These are phyloP conservation scores for Dissophora ornata DNA, from an alignment of 192 early-diverging fungal species.

Conservation along the genomic window DNA sequence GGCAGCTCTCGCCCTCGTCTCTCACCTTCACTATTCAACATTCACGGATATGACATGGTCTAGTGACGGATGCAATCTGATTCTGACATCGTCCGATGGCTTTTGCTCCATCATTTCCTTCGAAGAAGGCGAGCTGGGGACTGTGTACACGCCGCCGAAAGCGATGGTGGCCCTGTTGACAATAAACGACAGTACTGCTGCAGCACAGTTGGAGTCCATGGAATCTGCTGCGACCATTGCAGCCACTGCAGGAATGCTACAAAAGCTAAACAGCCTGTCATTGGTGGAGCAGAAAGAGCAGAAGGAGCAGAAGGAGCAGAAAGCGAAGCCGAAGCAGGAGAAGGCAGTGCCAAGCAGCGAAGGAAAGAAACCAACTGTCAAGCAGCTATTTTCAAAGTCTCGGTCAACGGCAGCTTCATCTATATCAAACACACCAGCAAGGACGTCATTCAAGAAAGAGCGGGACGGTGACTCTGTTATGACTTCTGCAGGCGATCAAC, in stretches of 20 bases:
- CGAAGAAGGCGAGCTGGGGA: slow-evolving; percentile 74
- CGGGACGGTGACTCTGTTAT: slow-evolving; percentile 45
- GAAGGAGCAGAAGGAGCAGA: slow-evolving; percentile 24
- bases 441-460: slow-evolving; percentile 28
- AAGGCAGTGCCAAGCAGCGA: background rate
- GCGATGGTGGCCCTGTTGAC: slow-evolving; percentile 27
- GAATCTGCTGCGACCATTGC: slow-evolving; percentile 32
- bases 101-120: slow-evolving; percentile 86
- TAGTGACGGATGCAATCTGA: slow-evolving; percentile 76
- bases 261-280: slow-evolving; percentile 40
- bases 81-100: slow-evolving; percentile 87
- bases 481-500: slow-evolving; percentile 16
- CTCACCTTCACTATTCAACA: slow-evolving; percentile 89
- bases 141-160: slow-evolving; percentile 32
- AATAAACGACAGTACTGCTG: background rate
- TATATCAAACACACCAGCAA: background rate
- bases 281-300: slow-evolving; percentile 25
- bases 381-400: slow-evolving; percentile 21
- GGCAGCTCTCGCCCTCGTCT: slow-evolving; percentile 76
- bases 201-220: background rate
- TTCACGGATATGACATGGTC: slow-evolving; percentile 92
- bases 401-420: background rate
- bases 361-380: slow-evolving; percentile 10
- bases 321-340: slow-evolving; percentile 29
- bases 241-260: slow-evolving; percentile 45